These are phyloP conservation scores for Cutaneotrichosporon cavernicola DNA, from an alignment of 1,284 basidiomycete genomes.

Conservation along the genomic window DNA sequence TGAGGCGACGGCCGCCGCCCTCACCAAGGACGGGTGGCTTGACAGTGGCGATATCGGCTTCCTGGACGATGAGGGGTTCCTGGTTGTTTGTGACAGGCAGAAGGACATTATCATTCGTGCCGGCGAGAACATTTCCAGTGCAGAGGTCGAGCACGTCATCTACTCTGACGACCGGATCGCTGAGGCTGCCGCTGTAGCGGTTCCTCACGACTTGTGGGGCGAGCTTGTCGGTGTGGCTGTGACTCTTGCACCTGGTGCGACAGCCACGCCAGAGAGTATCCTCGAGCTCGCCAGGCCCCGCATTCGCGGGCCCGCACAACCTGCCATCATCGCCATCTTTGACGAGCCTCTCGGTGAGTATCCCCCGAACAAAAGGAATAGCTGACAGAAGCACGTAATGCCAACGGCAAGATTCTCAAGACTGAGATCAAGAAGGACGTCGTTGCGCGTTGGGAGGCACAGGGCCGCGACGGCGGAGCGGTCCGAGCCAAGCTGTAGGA, in stretches of 20 bases:
- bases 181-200: conserved; percentile 43
- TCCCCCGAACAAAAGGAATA: neutral
- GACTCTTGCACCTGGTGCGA: conserved; percentile 27
- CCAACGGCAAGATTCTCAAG: conserved; percentile 25
- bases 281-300: conserved; percentile 9
- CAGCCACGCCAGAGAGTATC: conserved; percentile 15
- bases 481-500: conserved; percentile 16
- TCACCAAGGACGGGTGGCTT: conserved; percentile 46
- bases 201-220: conserved; percentile 40
- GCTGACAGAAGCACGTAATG: conserved; percentile 21
- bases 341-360: conserved; percentile 35
- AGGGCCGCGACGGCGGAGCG: conserved; percentile 10
- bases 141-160: conserved; percentile 47
- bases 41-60: conserved; percentile 45
- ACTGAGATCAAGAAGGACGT: conserved; percentile 20
- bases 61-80: conserved; percentile 40
- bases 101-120: conserved; percentile 50
- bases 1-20: conserved; percentile 34
- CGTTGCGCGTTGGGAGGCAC: conserved; percentile 19
- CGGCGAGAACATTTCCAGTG: conserved; percentile 48
- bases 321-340: conserved; percentile 21
- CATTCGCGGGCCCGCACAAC: conserved; percentile 20
- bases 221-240: conserved; percentile 45
- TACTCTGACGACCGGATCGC: conserved; percentile 35
- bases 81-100: conserved; percentile 43